Conservation (phyloP, 176 grass and related monocot species). For the Cenchrus americanus region DNA sequence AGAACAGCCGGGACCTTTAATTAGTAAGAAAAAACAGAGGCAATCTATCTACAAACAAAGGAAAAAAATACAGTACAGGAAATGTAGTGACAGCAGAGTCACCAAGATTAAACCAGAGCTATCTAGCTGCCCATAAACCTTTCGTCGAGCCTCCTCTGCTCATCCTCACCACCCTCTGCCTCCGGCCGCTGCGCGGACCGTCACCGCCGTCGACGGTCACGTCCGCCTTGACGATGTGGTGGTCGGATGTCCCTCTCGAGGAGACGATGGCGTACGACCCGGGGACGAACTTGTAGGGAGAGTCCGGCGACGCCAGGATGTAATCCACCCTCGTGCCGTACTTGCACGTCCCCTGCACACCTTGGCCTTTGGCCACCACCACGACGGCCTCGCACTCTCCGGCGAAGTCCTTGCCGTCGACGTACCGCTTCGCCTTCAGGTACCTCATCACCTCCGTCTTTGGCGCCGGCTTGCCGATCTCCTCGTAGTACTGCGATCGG, state of each 20-base stretch:
- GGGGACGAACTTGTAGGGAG: conserved; percentile 68
- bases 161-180: conserved; percentile 20
- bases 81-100: background rate
- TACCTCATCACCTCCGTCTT: conserved; percentile 89
- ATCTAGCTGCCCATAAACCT: conserved; percentile 16
- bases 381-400: conserved; percentile 89
- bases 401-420: conserved; percentile 82
- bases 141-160: background rate
- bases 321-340: conserved; percentile 93
- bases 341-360: conserved; percentile 89
- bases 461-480: conserved; percentile 82
- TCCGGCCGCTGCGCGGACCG: background rate
- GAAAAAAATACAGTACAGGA: background rate
- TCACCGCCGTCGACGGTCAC: background rate
- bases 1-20: too few species aligned
- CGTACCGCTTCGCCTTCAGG: conserved; percentile 71
- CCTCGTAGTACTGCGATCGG: conserved; percentile 70
- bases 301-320: conserved; percentile 74
- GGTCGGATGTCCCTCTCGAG: conserved; percentile 76
- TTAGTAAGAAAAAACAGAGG: too few species aligned
- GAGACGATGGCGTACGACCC: conserved; percentile 75
- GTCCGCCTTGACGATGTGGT: conserved; percentile 84
- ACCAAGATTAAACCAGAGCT: background rate
- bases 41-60: too few species aligned
- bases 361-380: conserved; percentile 88